phyloP scores from a whole-genome alignment of 208 protist species.

The Trypanosomatidae sp. region DNA sequence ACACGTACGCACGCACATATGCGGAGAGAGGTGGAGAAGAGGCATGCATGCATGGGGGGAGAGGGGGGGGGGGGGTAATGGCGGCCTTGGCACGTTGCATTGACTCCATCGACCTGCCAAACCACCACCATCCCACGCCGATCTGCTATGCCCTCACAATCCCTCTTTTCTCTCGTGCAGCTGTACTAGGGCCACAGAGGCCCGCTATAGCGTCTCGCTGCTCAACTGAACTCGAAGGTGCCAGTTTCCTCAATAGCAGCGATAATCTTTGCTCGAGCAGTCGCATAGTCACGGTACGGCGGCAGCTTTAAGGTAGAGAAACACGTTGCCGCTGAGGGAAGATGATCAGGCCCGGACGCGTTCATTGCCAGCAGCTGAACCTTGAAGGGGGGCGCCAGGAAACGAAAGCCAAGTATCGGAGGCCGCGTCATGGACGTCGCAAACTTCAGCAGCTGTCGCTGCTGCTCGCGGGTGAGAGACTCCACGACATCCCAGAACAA shows the following conservation, averaged over 20 bases:
- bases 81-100: neutral
- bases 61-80: neutral
- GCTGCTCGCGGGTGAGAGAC: slow-evolving; percentile 67
- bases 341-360: slow-evolving; percentile 35
- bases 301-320: slow-evolving; percentile 94
- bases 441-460: slow-evolving; percentile 88
- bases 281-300: slow-evolving; percentile 62
- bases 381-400: slow-evolving; percentile 89
- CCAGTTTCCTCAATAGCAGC: slow-evolving; percentile 85
- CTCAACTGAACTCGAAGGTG: slow-evolving; percentile 86
- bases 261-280: slow-evolving; percentile 82
- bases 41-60: neutral
- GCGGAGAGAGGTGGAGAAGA: neutral
- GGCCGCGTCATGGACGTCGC: slow-evolving; percentile 80
- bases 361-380: slow-evolving; percentile 61
- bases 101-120: neutral
- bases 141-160: neutral
- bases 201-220: neutral
- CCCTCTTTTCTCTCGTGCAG: neutral
- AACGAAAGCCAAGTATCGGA: slow-evolving; percentile 92
- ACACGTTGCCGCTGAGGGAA: slow-evolving; percentile 93
- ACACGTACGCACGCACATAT: neutral
- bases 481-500: slow-evolving; percentile 92
- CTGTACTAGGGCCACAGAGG: neutral
- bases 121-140: neutral